Conservation (phyloP, 2,329 filamentous ascomycete genomes). For the Zopfia rhizophila region DNA sequence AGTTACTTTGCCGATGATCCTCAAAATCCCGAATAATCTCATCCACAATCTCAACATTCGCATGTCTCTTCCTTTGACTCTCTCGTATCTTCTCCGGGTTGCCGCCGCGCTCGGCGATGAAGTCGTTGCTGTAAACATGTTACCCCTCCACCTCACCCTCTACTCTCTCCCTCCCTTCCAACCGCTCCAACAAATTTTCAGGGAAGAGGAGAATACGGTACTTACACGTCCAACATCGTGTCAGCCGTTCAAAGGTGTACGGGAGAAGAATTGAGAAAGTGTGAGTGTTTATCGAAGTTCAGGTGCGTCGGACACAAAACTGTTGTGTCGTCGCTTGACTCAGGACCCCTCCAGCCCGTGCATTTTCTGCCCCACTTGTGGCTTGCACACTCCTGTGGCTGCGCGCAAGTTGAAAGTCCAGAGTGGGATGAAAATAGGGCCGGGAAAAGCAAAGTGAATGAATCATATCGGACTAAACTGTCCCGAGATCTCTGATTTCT, state of each 20-base stretch:
- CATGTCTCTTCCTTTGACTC: constrained; percentile 84
- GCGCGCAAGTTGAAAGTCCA: too few relatives aligned
- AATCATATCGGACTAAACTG: too few relatives aligned
- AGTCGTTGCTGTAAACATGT: constrained; percentile 62
- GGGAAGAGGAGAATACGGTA: constrained; percentile 1
- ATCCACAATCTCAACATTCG: constrained; percentile 85
- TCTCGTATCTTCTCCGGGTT: constrained; percentile 92
- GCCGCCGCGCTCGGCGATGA: constrained; percentile 81
- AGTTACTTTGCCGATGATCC: constrained; percentile 79
- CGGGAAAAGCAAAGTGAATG: too few relatives aligned
- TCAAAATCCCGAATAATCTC: constrained; percentile 89
- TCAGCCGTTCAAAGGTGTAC: too few relatives aligned
- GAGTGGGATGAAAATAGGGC: too few relatives aligned
- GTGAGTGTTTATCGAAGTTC: too few relatives aligned
- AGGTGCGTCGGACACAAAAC: too few relatives aligned
- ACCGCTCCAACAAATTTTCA: background rate
- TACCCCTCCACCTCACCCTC: constrained; percentile 22
- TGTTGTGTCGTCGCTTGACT: constrained; percentile 36
- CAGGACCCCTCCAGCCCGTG: constrained; percentile 32
- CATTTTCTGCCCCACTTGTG: constrained; percentile 33
- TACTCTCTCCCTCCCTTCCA: too few relatives aligned
- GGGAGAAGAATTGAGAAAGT: too few relatives aligned
- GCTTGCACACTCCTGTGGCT: constrained; percentile 17
- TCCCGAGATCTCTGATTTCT: too few relatives aligned
- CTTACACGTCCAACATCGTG: constrained; percentile 49